A percentile compares a stretch with the other conserved stretches of the same genome.
Evolutionary conservation across 768 basidiomycete genomes (phyloP).

Genomic region (Russula olivacea): DNA sequence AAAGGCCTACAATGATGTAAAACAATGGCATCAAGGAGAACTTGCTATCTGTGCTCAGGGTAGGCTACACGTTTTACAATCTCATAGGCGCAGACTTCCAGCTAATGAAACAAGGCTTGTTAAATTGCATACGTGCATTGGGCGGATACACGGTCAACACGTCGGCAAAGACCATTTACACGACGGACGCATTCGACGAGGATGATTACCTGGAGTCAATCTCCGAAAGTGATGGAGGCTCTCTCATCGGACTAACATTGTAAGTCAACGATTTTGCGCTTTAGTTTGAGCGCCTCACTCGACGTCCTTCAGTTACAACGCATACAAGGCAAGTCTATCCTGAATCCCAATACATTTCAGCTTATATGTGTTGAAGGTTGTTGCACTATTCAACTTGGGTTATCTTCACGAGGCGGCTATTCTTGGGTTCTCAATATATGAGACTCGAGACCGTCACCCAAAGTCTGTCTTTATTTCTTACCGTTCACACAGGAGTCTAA

Average conservation of each 20-base stretch:
- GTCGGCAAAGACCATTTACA: slow-evolving; percentile 49
- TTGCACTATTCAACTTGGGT: slow-evolving; percentile 59
- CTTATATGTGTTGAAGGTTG: slow-evolving; percentile 38
- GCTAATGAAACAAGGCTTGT: slow-evolving; percentile 36
- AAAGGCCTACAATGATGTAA: slow-evolving; percentile 52
- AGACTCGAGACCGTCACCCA: slow-evolving; percentile 52
- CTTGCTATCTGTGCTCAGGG: slow-evolving; percentile 49
- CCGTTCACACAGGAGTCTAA: background rate
- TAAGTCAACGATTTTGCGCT: slow-evolving; percentile 29
- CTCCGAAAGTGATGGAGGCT: slow-evolving; percentile 41
- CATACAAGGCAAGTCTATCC: slow-evolving; percentile 48
- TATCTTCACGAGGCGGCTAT: slow-evolving; percentile 51
- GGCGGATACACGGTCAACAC: slow-evolving; percentile 52
- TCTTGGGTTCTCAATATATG: slow-evolving; percentile 58
- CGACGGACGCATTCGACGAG: slow-evolving; percentile 56
- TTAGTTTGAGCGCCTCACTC: background rate
- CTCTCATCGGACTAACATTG: slow-evolving; percentile 55
- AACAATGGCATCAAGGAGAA: slow-evolving; percentile 50
- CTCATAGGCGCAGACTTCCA: background rate
- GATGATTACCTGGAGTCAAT: slow-evolving; percentile 45
- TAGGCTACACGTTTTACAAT: slow-evolving; percentile 28
- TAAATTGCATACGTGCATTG: slow-evolving; percentile 59
- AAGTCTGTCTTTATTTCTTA: slow-evolving; percentile 40
- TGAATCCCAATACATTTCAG: background rate
- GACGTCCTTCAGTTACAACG: slow-evolving; percentile 46